phyloP scores from a whole-genome alignment of 2,329 filamentous ascomycete species.

The Reticulascus tulasneorum region DNA sequence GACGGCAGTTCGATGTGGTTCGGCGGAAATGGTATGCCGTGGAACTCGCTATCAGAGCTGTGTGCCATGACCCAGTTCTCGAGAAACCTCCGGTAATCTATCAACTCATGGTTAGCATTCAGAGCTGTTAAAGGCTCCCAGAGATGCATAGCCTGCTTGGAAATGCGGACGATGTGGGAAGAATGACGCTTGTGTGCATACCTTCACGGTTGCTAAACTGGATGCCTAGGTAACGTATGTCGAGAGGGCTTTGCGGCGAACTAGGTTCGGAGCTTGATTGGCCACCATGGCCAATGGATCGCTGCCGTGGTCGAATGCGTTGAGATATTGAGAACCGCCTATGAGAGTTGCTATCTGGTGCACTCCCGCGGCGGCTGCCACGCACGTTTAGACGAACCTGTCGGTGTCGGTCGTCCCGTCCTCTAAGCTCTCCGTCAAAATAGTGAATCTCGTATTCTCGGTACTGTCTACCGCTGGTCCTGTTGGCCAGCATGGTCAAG shows the following conservation, averaged over 20 bases:
- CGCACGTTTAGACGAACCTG: conserved; percentile 39
- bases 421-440: conserved; percentile 44
- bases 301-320: conserved; percentile 35
- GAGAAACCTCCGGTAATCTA: conserved; percentile 44
- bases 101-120: conserved; percentile 1
- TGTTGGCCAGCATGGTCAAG: conserved; percentile 44
- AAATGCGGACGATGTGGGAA: not conserved
- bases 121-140: not conserved
- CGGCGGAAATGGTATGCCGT: conserved; percentile 40
- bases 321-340: conserved; percentile 40
- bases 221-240: conserved; percentile 45
- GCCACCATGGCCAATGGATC: conserved; percentile 23
- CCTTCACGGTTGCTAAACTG: conserved; percentile 46
- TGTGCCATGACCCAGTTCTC: conserved; percentile 43
- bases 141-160: not conserved
- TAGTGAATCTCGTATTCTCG: conserved; percentile 44
- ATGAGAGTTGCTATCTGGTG: conserved; percentile 30
- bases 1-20: conserved; percentile 44
- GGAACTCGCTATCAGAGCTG: conserved; percentile 41
- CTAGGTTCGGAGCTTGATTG: conserved; percentile 18
- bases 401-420: conserved; percentile 41
- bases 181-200: conserved; percentile 20
- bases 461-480: conserved; percentile 36
- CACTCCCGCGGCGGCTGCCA: conserved; percentile 36
- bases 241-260: conserved; percentile 22